These are phyloP conservation scores for Euptelea pleiosperma DNA, from an alignment of 164 flowering plant genomes.

Conservation along the genomic window DNA sequence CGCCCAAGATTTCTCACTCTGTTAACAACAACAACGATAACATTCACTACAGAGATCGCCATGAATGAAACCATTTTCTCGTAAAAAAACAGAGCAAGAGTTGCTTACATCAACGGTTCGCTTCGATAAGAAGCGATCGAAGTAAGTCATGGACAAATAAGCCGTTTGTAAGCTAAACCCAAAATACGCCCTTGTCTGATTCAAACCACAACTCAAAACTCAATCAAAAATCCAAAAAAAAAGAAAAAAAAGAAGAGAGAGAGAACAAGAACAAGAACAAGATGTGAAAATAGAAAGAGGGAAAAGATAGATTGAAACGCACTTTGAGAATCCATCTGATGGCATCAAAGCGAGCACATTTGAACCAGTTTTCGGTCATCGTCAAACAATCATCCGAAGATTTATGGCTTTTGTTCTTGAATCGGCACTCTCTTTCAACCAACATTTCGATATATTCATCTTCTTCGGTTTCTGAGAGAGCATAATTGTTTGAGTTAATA, in stretches of 20 bases:
- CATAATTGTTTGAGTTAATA: slow-evolving; percentile 5
- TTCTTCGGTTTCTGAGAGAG: slow-evolving; percentile 26
- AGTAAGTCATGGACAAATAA: slow-evolving; percentile 51
- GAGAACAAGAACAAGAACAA: no score
- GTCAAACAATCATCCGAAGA: slow-evolving; percentile 4
- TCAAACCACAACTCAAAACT: no score
- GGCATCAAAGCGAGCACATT: slow-evolving; percentile 54
- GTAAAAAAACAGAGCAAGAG: not conserved
- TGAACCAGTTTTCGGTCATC: slow-evolving; percentile 31
- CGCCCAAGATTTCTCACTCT: slow-evolving; percentile 58
- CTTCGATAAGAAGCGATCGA: slow-evolving; percentile 57
- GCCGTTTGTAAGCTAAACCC: slow-evolving; percentile 56
- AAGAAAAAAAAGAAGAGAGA: no score
- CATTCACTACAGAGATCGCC: slow-evolving; percentile 1
- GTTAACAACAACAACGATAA: not conserved
- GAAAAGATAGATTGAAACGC: slow-evolving; percentile 7
- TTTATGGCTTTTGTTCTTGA: slow-evolving; percentile 4
- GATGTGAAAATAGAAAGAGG: no score
- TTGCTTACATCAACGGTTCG: slow-evolving; percentile 51
- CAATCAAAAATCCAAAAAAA: no score
- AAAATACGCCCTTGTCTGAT: slow-evolving; percentile 46
- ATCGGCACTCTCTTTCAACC: slow-evolving; percentile 37
- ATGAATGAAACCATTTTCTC: no score
- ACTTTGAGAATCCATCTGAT: slow-evolving; percentile 66
- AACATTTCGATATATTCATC: slow-evolving; percentile 51